Base-by-base conservation (phyloP, 2,329 filamentous ascomycete genomes). In the Ophiocordyceps camponoti-floridani region DNA sequence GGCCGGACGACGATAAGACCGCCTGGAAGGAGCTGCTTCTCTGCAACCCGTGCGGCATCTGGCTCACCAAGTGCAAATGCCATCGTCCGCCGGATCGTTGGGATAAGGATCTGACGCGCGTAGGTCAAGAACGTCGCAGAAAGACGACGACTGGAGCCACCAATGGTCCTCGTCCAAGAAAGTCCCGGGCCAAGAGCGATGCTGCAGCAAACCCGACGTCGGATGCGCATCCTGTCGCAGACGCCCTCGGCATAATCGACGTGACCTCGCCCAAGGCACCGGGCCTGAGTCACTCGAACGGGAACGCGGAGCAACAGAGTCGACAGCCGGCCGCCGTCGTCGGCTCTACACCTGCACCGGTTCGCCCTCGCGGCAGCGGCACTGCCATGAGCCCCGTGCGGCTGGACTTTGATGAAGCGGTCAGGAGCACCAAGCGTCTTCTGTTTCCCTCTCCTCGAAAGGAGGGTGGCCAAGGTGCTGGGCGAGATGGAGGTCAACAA, bases 21-120 rank as follows among this genome's bases (percentile, higher is more conserved):
- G 56, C 62, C 4, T 95, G 83, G 69, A 73, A 72, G 41, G 75
- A 84, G 53, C 73, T 84, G 46, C 71, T 84, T 27, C 73, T 96
- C 35, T 98, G 91, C 69, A 98, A 98, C 59, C 87, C 89, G 47
- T 98, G 91, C 58, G 91, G 91, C 16, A 78, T 98, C 40, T 98
- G 87, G 86, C 79, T 98, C 53, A 79, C 80, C 48, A 96, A 95
- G 56, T 86, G 82, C 61, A 86, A 84, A 56, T 72, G 67, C 23
- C 91, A 94, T 67, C 79, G 91, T 9, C 91, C 91, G 2, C 69
- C 77, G 45, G 78, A 89, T 48, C 79, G 81, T 51, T 98, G 89
- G 89, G 81, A 82, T 51, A 84, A 76, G 50, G 72, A 72, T 46
- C 65, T 69, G 31, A 64, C 68, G 28, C 66, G 70, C 31, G 59